These are phyloP conservation scores for Tulasnella sp. DNA, from an alignment of 768 basidiomycete genomes.

Conservation along the genomic window DNA sequence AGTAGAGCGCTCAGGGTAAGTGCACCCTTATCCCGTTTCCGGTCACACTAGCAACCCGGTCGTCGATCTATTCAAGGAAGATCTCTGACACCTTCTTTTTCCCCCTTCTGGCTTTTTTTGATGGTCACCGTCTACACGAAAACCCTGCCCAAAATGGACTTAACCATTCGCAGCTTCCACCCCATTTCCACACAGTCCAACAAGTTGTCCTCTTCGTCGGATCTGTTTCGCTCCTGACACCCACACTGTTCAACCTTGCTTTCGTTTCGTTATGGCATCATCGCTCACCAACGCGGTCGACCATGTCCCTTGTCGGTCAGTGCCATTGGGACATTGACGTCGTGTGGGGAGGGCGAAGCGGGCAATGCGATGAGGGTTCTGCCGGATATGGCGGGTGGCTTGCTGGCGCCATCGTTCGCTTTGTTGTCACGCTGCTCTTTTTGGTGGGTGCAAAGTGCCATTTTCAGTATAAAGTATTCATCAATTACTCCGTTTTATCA, in stretches of 20 bases:
- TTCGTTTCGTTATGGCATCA: constrained; percentile 1
- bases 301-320: constrained; percentile 8
- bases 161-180: background rate
- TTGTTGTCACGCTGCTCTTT: constrained; percentile 7
- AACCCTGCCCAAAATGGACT: background rate
- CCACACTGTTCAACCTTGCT: constrained; percentile 11
- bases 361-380: background rate
- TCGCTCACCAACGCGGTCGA: background rate
- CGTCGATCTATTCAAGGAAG: background rate
- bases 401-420: constrained; percentile 8
- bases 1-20: background rate
- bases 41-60: background rate
- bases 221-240: constrained; percentile 1
- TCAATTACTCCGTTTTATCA: background rate
- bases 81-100: background rate
- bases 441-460: background rate
- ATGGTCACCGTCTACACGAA: background rate
- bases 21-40: background rate
- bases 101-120: background rate
- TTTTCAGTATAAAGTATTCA: background rate
- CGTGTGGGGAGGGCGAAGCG: constrained; percentile 14
- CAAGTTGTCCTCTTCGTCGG: constrained; percentile 5
- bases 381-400: constrained; percentile 8
- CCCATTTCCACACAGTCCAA: background rate
- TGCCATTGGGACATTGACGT: constrained; percentile 13